A percentile compares a stretch with the other conserved stretches of the same genome.
Evolutionary conservation across 2,329 filamentous ascomycete genomes (phyloP).

Genomic region (Fusarium cyanostomum): DNA sequence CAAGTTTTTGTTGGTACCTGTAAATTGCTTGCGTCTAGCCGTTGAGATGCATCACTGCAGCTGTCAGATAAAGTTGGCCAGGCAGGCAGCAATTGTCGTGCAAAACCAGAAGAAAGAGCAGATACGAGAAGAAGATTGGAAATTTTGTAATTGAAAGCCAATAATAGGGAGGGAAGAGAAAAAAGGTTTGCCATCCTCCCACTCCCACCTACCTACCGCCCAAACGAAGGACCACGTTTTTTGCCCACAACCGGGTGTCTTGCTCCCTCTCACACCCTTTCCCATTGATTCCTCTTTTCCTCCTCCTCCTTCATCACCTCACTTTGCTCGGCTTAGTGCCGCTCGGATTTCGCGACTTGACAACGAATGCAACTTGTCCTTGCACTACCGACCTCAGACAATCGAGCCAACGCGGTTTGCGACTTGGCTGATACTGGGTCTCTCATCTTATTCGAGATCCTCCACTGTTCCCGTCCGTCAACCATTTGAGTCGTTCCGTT

Average conservation of each 20-base stretch:
- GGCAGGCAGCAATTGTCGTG: background rate
- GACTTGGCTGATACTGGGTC: slow-evolving; percentile 15
- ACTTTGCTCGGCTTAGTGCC: slow-evolving; percentile 18
- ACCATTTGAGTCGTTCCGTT: slow-evolving; percentile 27
- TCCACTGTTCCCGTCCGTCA: slow-evolving; percentile 32
- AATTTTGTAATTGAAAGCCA: background rate
- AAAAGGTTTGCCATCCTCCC: slow-evolving; percentile 33
- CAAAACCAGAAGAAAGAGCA: too few species aligned
- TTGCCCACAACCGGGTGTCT: slow-evolving; percentile 30
- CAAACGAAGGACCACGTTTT: slow-evolving; percentile 37
- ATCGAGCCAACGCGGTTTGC: background rate
- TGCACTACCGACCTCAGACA: slow-evolving; percentile 1
- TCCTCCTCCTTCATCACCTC: slow-evolving; percentile 20
- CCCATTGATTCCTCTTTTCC: background rate
- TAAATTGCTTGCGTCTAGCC: slow-evolving; percentile 34
- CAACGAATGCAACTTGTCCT: background rate
- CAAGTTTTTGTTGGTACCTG: slow-evolving; percentile 23
- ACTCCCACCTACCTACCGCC: slow-evolving; percentile 29
- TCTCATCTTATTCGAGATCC: slow-evolving; percentile 13
- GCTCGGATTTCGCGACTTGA: background rate
- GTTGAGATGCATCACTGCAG: slow-evolving; percentile 19
- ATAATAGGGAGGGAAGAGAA: slow-evolving; percentile 10
- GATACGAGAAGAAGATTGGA: background rate
- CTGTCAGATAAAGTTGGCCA: background rate
- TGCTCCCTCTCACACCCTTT: slow-evolving; percentile 29